phyloP scores from a whole-genome alignment of 2,329 filamentous ascomycete genomes.

The Fusarium armeniacum region DNA sequence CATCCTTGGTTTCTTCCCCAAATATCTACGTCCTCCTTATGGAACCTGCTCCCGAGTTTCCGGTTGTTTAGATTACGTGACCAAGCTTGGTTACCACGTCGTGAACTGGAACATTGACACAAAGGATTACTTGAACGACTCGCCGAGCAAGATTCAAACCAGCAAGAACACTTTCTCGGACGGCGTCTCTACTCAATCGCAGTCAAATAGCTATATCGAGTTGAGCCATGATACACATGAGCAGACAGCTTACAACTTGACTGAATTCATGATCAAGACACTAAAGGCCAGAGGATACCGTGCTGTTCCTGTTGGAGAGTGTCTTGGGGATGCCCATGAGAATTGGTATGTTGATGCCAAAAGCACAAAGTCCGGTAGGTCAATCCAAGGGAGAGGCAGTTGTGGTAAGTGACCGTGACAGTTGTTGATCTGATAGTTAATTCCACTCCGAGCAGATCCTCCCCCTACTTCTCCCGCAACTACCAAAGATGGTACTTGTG shows the following conservation, averaged over 20 bases:
- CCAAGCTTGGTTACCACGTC: slow-evolving; percentile 66
- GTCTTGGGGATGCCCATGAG: slow-evolving; percentile 63
- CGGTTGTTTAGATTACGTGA: slow-evolving; percentile 55
- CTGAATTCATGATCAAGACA: slow-evolving; percentile 58
- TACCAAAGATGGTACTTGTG: slow-evolving; percentile 54
- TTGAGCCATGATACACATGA: slow-evolving; percentile 67
- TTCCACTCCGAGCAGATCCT: slow-evolving; percentile 11
- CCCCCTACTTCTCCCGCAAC: not conserved
- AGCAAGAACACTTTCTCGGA: slow-evolving; percentile 57
- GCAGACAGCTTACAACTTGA: slow-evolving; percentile 60
- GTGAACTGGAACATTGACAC: slow-evolving; percentile 72
- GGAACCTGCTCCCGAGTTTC: slow-evolving; percentile 57
- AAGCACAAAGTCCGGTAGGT: slow-evolving; percentile 23
- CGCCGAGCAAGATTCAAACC: slow-evolving; percentile 62
- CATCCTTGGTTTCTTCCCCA: slow-evolving; percentile 57
- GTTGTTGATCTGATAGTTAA: not conserved
- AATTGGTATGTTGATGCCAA: slow-evolving; percentile 64
- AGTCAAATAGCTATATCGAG: slow-evolving; percentile 59
- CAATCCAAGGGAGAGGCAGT: slow-evolving; percentile 41
- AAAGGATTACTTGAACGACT: slow-evolving; percentile 68
- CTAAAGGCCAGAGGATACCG: slow-evolving; percentile 59
- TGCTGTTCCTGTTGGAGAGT: slow-evolving; percentile 69
- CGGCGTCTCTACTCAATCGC: slow-evolving; percentile 53
- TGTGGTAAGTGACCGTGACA: slow-evolving; percentile 6
- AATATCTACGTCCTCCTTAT: slow-evolving; percentile 61